Base-by-base conservation (phyloP, 495 filamentous ascomycete genomes). In the Aspergillus avenaceus region DNA sequence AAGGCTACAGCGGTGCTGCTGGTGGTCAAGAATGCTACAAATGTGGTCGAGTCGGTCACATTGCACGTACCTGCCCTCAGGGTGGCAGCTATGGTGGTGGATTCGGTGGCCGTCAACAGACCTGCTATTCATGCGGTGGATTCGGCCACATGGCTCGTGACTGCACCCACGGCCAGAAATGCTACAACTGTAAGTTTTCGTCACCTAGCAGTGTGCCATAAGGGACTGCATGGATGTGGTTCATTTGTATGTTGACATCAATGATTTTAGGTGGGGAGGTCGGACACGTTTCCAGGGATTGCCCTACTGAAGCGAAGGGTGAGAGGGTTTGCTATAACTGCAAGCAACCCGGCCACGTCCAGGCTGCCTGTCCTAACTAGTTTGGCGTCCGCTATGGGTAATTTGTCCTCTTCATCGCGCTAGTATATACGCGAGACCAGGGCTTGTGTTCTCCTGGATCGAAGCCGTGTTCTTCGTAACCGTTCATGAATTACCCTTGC, bases 261-360 rank as follows among this genome's bases (percentile, higher is more conserved):
- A n/a, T 11, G 29, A 47, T 1, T 22, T 34, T 38, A 84, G 83
- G 83, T 65, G 93, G 93, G 51, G 88, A 95, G 71, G 84, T 90
- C 44, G 93, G 93, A 53, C 93, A 97, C 72, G 80, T 97, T 58
- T 91, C 87, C 52, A 88, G 93, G 47, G 93, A 98, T 65, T 98
- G 93, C 80, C 88, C 90, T 47, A 87, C 90, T 57, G 92, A 96
- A 71, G 83, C 85, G 41, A 80, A 82, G 52, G 83, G 82, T 63
- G 93, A 97, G 80, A 90, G 95, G 60, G 90, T 92, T 63, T 98
- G 93, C 84, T 98, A 98, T 79, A 93, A 92, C 75, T 97, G 93
- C 89, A 95, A 96, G 81, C 88, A 96, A 75, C 85, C 91, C 50
- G 93, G 93, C 61, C 93, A 98, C 76, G 84, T 97, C 63, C 93